A percentile compares a stretch with the other conserved stretches of the same genome.
These are phyloP conservation scores for Leccinum incarnatum DNA, from an alignment of 768 basidiomycete species.

Conservation along the genomic window DNA sequence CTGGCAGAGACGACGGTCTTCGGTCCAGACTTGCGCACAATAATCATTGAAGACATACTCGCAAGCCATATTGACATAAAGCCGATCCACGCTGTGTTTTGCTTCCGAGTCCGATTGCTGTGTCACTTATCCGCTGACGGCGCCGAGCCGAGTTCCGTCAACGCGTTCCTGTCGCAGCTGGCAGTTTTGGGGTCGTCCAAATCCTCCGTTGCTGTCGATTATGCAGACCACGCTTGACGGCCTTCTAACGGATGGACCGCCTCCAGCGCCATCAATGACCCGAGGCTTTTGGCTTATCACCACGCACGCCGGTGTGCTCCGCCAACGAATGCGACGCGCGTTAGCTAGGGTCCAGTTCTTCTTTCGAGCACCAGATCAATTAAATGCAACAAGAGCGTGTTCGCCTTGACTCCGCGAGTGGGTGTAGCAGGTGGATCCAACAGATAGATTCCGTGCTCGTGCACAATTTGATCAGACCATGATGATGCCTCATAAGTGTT, in stretches of 20 bases:
- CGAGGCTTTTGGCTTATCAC: constrained; percentile 9
- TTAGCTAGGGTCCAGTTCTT: constrained; percentile 20
- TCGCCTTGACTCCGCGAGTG: constrained; percentile 10
- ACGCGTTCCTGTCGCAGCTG: constrained; percentile 22
- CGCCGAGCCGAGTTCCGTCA: constrained; percentile 2
- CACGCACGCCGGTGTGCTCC: constrained; percentile 6
- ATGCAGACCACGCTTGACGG: background rate
- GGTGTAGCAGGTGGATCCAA: constrained; percentile 14
- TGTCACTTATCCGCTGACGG: constrained; percentile 13
- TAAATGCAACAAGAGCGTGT: constrained; percentile 20
- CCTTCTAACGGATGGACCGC: background rate
- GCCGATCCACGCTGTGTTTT: background rate
- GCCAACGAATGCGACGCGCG: constrained; percentile 3
- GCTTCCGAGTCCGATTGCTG: constrained; percentile 1
- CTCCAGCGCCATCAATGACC: background rate
- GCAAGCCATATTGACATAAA: constrained; percentile 30
- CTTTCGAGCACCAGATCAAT: constrained; percentile 5
- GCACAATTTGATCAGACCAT: constrained; percentile 3
- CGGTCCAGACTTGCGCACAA: background rate
- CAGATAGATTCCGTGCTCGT: constrained; percentile 1
- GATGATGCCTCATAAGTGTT: background rate
- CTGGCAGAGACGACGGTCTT: too few species aligned
- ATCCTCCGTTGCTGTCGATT: constrained; percentile 8
- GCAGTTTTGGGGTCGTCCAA: constrained; percentile 33
- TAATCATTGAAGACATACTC: constrained; percentile 2